phyloP scores from a whole-genome alignment of 371 early-diverging fungal species.

The Homolaphlyctis polyrhiza region DNA sequence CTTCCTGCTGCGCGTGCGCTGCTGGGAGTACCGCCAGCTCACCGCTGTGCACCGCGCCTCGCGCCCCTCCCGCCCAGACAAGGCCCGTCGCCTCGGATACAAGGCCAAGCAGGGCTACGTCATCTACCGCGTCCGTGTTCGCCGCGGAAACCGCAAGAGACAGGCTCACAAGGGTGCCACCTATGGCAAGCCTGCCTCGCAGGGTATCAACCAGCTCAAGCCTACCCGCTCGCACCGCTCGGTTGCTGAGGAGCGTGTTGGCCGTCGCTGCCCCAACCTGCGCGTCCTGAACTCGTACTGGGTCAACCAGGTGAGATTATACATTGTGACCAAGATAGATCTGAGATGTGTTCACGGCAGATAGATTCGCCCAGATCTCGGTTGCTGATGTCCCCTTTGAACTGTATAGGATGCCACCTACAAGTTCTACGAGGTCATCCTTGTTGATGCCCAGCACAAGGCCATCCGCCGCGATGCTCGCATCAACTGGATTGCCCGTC shows the following conservation, averaged over 20 bases:
- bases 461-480: slow-evolving; percentile 96
- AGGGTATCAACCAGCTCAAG: slow-evolving; percentile 98
- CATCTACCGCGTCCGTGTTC: slow-evolving; percentile 96
- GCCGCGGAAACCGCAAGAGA: slow-evolving; percentile 97
- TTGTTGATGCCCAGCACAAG: slow-evolving; percentile 95
- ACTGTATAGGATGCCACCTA: slow-evolving; percentile 96
- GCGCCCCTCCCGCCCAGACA: slow-evolving; percentile 97
- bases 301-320: slow-evolving; percentile 89
- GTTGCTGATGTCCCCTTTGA: too few species aligned
- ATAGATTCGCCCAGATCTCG: too few species aligned
- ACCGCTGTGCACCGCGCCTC: slow-evolving; percentile 96
- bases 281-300: slow-evolving; percentile 99
- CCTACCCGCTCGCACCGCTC: slow-evolving; percentile 88
- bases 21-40: slow-evolving; percentile 99
- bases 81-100: slow-evolving; percentile 98
- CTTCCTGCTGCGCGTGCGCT: slow-evolving; percentile 95
- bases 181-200: slow-evolving; percentile 95
- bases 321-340: background rate
- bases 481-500: slow-evolving; percentile 98
- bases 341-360: too few species aligned
- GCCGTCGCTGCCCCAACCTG: slow-evolving; percentile 89
- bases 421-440: slow-evolving; percentile 99
- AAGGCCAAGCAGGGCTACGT: slow-evolving; percentile 98
- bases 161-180: slow-evolving; percentile 95
- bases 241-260: slow-evolving; percentile 96